These are phyloP conservation scores for Abelmoschus esculentus DNA, from an alignment of 345 rosid genomes.

Conservation along the genomic window DNA sequence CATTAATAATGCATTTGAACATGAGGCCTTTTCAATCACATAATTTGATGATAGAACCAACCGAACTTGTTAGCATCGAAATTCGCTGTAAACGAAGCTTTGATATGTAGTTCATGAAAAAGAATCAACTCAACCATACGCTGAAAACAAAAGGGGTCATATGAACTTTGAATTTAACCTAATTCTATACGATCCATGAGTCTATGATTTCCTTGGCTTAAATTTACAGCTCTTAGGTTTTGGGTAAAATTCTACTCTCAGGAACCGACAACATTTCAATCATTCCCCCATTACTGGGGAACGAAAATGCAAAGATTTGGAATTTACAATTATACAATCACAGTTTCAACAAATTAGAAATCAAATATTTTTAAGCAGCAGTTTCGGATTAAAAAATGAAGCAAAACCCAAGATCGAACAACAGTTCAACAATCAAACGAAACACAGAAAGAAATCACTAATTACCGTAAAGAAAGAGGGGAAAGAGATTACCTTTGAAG, in stretches of 20 bases:
- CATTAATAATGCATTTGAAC: not conserved
- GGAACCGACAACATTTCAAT: not conserved
- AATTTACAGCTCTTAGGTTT: not conserved
- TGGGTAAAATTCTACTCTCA: not conserved
- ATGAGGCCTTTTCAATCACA: not conserved
- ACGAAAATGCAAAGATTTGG: not conserved
- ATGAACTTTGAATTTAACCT: not conserved
- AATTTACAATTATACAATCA: not conserved
- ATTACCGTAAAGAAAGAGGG: not conserved
- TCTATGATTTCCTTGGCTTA: not conserved
- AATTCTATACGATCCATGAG: not conserved
- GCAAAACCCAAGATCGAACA: not conserved
- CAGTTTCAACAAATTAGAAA: not conserved
- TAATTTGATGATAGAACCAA: not conserved
- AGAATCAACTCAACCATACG: too few relatives aligned
- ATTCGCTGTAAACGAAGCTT: not conserved
- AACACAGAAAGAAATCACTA: not conserved
- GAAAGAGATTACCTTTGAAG: not conserved
- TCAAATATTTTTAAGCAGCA: not conserved
- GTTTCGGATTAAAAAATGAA: not conserved
- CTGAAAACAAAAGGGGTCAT: not conserved
- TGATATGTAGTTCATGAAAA: not conserved
- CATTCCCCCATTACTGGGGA: not conserved
- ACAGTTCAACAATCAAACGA: not conserved
- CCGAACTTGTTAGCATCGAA: not conserved